Conservation (phyloP, 106 monocot species). For the Iris macrosiphon region DNA sequence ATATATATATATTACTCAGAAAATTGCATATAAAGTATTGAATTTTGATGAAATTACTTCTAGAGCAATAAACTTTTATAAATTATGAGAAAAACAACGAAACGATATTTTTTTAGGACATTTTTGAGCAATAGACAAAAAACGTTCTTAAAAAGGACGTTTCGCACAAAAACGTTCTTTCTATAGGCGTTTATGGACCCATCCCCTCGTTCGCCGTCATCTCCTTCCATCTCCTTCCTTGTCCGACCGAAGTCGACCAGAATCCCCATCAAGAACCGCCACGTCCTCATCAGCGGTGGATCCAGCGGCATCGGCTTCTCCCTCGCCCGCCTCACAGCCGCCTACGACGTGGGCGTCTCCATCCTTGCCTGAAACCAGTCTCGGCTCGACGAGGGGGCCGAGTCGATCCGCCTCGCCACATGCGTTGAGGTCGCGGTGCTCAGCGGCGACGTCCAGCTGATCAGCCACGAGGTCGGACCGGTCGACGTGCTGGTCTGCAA, state of each 20-base stretch:
- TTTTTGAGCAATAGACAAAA: no score
- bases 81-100: no score
- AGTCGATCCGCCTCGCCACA: slow-evolving; percentile 55
- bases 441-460: slow-evolving; percentile 61
- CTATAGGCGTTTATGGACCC: no score
- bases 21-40: no score
- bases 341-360: slow-evolving; percentile 59
- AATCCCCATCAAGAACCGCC: slow-evolving; percentile 68
- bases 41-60: no score
- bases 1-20: no score
- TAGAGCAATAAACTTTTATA: no score
- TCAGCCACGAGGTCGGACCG: slow-evolving; percentile 38
- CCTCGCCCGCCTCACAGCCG: slow-evolving; percentile 44
- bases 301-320: slow-evolving; percentile 82
- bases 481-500: slow-evolving; percentile 72
- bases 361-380: slow-evolving; percentile 49
- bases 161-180: no score
- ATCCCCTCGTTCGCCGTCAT: slow-evolving; percentile 8
- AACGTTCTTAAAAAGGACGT: no score
- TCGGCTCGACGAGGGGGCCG: slow-evolving; percentile 46
- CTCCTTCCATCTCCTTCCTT: slow-evolving; percentile 29
- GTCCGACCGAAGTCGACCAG: slow-evolving; percentile 34
- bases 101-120: no score
- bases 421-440: slow-evolving; percentile 33
- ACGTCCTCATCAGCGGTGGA: slow-evolving; percentile 79